Evolutionary conservation across 176 grass and related monocot species (phyloP).

Genomic region (Olyra latifolia): DNA sequence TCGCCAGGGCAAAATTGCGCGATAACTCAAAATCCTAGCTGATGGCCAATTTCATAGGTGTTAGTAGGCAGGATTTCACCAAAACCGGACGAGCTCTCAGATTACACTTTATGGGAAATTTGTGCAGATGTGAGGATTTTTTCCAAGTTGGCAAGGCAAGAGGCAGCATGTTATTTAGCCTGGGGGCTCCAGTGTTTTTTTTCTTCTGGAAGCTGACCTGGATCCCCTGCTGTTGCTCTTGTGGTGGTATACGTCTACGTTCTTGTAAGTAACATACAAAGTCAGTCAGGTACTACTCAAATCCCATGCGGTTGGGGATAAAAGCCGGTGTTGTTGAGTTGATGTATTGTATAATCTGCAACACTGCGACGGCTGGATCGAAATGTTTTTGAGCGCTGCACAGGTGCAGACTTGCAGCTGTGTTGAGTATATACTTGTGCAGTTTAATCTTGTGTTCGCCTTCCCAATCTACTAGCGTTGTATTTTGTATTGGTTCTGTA

Average conservation of each 20-base stretch:
- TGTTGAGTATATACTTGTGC: neutral
- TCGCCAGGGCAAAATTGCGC: slow-evolving; percentile 76
- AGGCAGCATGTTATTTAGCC: slow-evolving; percentile 22
- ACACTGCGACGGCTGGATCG: neutral
- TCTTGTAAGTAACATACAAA: slow-evolving; percentile 35
- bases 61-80: slow-evolving; percentile 12
- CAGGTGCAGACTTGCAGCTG: neutral
- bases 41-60: neutral
- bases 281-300: neutral
- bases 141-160: slow-evolving; percentile 30
- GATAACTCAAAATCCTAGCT: slow-evolving; percentile 44
- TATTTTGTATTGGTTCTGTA: neutral
- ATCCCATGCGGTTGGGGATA: neutral
- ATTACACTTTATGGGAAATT: slow-evolving; percentile 9
- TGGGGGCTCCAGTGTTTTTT: neutral
- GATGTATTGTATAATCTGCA: neutral
- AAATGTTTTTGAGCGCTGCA: neutral
- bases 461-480: neutral
- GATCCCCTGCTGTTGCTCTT: slow-evolving; percentile 17
- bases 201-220: neutral
- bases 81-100: neutral
- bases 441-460: neutral
- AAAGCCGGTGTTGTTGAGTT: neutral
- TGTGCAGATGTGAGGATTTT: slow-evolving; percentile 35
- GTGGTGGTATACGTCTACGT: slow-evolving; percentile 43